Conservation (phyloP, 2,329 filamentous ascomycete genomes). For the Harringtonia aguacate region DNA sequence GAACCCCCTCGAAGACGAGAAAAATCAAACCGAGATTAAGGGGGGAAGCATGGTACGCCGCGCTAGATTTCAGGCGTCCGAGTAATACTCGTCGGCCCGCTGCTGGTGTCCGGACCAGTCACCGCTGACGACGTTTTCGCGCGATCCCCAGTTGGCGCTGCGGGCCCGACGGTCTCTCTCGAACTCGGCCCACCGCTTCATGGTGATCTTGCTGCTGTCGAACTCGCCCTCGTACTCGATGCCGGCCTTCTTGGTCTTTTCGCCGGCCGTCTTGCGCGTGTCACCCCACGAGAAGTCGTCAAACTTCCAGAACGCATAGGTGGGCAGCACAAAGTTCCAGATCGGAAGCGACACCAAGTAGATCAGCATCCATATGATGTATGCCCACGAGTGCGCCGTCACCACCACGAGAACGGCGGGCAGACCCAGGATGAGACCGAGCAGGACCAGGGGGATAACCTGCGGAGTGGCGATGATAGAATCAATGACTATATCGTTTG, state of each 20-base stretch:
- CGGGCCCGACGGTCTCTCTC: conserved; percentile 53
- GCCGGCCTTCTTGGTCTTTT: conserved; percentile 77
- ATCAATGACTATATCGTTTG: conserved; percentile 53
- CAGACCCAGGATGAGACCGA: conserved; percentile 85
- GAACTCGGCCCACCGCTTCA: conserved; percentile 98
- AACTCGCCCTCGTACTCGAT: conserved; percentile 92
- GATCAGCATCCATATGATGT: conserved; percentile 94
- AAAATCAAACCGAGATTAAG: neutral
- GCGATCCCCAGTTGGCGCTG: conserved; percentile 40
- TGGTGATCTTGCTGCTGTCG: conserved; percentile 96
- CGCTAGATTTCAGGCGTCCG: conserved; percentile 42
- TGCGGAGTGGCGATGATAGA: conserved; percentile 73
- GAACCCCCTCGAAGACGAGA: no score
- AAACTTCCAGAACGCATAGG: conserved; percentile 98
- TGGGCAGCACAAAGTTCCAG: conserved; percentile 94
- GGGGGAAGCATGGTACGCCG: no score
- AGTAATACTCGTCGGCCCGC: conserved; percentile 46
- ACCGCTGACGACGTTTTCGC: conserved; percentile 33
- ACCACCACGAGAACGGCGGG: conserved; percentile 85
- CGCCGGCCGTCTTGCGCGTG: conserved; percentile 87
- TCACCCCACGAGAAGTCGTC: conserved; percentile 99
- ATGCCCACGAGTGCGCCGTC: conserved; percentile 86
- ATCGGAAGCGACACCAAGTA: conserved; percentile 88
- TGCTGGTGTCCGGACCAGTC: conserved; percentile 36
- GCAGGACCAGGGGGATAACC: conserved; percentile 79